Evolutionary conservation across 768 basidiomycete species (phyloP).

Genomic region (Steccherinum ochraceum): DNA sequence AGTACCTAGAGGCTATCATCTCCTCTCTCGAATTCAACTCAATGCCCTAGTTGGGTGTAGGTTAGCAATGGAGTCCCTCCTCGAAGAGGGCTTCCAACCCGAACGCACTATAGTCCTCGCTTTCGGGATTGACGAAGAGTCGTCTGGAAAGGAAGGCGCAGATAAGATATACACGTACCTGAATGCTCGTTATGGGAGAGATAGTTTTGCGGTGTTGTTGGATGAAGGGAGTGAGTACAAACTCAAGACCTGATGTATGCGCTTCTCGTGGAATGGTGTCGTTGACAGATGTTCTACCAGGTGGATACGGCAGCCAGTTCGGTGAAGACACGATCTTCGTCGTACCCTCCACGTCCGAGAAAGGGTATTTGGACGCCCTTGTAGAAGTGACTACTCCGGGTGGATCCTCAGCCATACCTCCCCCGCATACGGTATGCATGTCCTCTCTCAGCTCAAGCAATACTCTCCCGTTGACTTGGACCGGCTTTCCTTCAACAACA

Average conservation of each 20-base stretch:
- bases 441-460: neutral
- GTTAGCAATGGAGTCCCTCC: constrained; percentile 55
- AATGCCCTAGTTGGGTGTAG: constrained; percentile 20
- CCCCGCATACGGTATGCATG: constrained; percentile 30
- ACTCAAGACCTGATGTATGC: no score
- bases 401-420: constrained; percentile 37
- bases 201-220: constrained; percentile 33
- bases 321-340: constrained; percentile 18
- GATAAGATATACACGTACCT: constrained; percentile 24
- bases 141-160: constrained; percentile 19
- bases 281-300: constrained; percentile 2
- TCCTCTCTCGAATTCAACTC: neutral
- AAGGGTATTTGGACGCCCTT: constrained; percentile 26
- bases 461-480: neutral
- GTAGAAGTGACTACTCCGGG: constrained; percentile 27
- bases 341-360: constrained; percentile 18
- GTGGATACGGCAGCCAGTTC: constrained; percentile 6
- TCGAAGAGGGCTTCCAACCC: constrained; percentile 60
- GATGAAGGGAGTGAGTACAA: constrained; percentile 42
- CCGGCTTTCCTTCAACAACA: no score
- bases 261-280: neutral
- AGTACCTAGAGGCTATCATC: constrained; percentile 1
- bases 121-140: constrained; percentile 21
- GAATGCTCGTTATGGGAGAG: constrained; percentile 28
- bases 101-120: constrained; percentile 44